Conservation (phyloP, 2,329 filamentous ascomycete species). For the Clarireedia paspali region DNA sequence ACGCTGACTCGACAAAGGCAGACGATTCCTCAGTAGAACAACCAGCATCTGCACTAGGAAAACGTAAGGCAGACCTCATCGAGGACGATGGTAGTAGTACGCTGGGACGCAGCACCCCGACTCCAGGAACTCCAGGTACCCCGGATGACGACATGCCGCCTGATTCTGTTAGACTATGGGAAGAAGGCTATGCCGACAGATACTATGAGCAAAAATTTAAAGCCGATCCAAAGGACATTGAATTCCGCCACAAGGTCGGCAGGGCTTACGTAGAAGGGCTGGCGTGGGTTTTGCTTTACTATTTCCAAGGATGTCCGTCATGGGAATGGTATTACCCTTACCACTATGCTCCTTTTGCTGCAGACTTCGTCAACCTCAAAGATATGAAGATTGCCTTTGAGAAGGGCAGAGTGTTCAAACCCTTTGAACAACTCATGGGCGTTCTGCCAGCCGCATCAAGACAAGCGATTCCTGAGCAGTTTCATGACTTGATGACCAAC, state of each 20-base stretch:
- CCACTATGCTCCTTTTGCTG: conserved; percentile 95
- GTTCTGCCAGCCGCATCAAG: conserved; percentile 90
- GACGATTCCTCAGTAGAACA: conserved; percentile 26
- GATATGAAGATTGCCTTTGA: conserved; percentile 76
- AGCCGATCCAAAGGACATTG: conserved; percentile 70
- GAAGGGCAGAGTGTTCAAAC: conserved; percentile 77
- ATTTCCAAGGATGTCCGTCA: conserved; percentile 95
- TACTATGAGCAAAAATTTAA: conserved; percentile 98
- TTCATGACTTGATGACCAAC: conserved; percentile 85
- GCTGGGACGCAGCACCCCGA: conserved; percentile 51
- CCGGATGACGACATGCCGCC: conserved; percentile 53
- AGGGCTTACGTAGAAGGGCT: conserved; percentile 90
- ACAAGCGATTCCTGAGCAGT: conserved; percentile 80
- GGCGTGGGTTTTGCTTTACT: conserved; percentile 92
- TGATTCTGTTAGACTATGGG: conserved; percentile 87
- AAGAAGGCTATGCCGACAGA: conserved; percentile 86
- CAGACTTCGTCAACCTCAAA: conserved; percentile 80
- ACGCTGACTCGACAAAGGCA: conserved; percentile 6
- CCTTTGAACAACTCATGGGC: conserved; percentile 97
- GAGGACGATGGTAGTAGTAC: conserved; percentile 53
- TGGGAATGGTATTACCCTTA: conserved; percentile 99
- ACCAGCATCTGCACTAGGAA: conserved; percentile 50
- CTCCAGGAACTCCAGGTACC: conserved; percentile 39
- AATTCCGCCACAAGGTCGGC: conserved; percentile 83
- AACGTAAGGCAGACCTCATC: conserved; percentile 69